Evolutionary conservation across 2,329 filamentous ascomycete genomes (phyloP).

Genomic region (Myotisia sp.): DNA sequence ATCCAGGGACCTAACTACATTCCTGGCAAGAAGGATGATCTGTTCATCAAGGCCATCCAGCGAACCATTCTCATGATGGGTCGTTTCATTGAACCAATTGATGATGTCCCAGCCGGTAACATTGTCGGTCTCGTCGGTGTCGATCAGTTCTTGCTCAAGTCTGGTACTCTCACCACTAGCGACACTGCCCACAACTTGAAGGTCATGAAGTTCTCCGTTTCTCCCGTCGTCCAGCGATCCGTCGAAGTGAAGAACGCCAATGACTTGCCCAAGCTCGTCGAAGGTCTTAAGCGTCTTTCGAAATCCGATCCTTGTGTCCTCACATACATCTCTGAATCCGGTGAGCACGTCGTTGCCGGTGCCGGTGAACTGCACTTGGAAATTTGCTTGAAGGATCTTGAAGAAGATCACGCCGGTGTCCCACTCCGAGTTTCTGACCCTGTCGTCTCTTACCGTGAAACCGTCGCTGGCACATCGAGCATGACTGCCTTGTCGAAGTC

Average conservation of each 20-base stretch:
- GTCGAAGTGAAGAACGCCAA: slow-evolving; percentile 99
- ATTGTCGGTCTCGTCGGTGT: slow-evolving; percentile 99
- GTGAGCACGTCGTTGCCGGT: slow-evolving; percentile 98
- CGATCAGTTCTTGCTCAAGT: slow-evolving; percentile 99
- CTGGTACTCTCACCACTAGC: slow-evolving; percentile 93
- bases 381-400: slow-evolving; percentile 99
- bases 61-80: slow-evolving; percentile 99
- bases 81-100: slow-evolving; percentile 95
- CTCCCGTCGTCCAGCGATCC: slow-evolving; percentile 93
- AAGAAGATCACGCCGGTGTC: slow-evolving; percentile 98
- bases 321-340: slow-evolving; percentile 74
- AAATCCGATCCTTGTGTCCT: slow-evolving; percentile 99
- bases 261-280: slow-evolving; percentile 98
- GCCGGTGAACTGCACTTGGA: slow-evolving; percentile 98
- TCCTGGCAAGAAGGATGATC: slow-evolving; percentile 95
- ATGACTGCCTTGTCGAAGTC: slow-evolving; percentile 98
- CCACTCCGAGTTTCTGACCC: slow-evolving; percentile 96
- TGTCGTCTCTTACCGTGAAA: slow-evolving; percentile 97
- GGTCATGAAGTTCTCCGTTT: slow-evolving; percentile 99
- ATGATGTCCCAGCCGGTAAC: slow-evolving; percentile 98
- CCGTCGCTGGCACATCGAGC: slow-evolving; percentile 67
- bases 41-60: slow-evolving; percentile 99
- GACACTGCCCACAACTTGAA: slow-evolving; percentile 99
- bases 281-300: slow-evolving; percentile 99
- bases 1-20: slow-evolving; percentile 99